Percentiles rank a stretch among this genome's conserved stretches.
These are phyloP conservation scores for Pseudozyma flocculosa DNA, from an alignment of 1,284 basidiomycete species.

Conservation along the genomic window DNA sequence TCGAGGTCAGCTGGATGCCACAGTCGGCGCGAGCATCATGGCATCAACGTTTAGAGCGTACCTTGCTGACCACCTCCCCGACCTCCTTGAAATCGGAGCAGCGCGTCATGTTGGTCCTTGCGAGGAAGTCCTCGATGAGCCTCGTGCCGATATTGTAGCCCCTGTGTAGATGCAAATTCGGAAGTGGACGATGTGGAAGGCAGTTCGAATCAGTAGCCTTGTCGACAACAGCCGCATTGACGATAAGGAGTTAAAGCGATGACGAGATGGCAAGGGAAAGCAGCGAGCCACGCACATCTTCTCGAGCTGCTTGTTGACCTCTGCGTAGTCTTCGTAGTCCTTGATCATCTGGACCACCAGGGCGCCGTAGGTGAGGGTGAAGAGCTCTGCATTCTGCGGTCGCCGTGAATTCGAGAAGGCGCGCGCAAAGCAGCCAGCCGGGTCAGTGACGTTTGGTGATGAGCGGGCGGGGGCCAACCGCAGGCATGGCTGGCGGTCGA, in stretches of 20 bases:
- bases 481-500: too few relatives aligned
- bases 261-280: background rate
- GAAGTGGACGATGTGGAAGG: too few relatives aligned
- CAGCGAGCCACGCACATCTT: slow-evolving; percentile 62
- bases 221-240: too few relatives aligned
- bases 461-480: too few relatives aligned
- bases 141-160: slow-evolving; percentile 97
- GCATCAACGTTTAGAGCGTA: slow-evolving; percentile 1
- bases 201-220: too few relatives aligned
- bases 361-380: slow-evolving; percentile 94
- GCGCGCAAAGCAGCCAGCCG: background rate
- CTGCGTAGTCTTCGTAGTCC: slow-evolving; percentile 95
- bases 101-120: slow-evolving; percentile 68
- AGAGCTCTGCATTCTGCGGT: slow-evolving; percentile 80
- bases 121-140: slow-evolving; percentile 95
- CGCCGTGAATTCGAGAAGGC: too few relatives aligned
- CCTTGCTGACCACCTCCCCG: slow-evolving; percentile 60
- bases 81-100: slow-evolving; percentile 91
- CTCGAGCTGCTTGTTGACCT: slow-evolving; percentile 70
- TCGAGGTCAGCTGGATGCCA: too few relatives aligned
- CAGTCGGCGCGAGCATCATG: too few relatives aligned
- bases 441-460: background rate
- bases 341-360: slow-evolving; percentile 97
- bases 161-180: too few relatives aligned
- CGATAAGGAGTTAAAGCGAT: too few relatives aligned